These are phyloP conservation scores for Hyphopichia khmerensis DNA, from an alignment of 1,139 yeast genomes.

Conservation along the genomic window DNA sequence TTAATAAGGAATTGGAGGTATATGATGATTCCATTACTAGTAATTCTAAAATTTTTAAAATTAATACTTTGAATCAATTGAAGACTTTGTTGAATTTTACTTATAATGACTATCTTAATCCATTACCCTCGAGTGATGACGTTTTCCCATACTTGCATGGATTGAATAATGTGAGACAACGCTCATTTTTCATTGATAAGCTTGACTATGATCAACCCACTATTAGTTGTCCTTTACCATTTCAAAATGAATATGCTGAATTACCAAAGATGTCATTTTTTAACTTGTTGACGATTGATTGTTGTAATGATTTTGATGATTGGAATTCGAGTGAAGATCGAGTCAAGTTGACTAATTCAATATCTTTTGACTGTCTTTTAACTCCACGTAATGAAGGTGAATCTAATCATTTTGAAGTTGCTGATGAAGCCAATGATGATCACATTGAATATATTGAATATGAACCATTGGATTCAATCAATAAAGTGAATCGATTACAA, in stretches of 20 bases:
- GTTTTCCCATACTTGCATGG: slow-evolving; percentile 43
- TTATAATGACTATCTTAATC: slow-evolving; percentile 18
- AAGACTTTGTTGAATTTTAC: slow-evolving; percentile 24
- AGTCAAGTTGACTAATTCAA: slow-evolving; percentile 20
- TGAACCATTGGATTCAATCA: slow-evolving; percentile 12
- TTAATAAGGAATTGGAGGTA: background rate
- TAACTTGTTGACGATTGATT: slow-evolving; percentile 4
- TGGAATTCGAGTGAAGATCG: slow-evolving; percentile 3
- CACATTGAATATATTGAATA: slow-evolving; percentile 11
- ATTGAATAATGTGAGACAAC: slow-evolving; percentile 24
- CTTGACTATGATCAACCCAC: slow-evolving; percentile 7
- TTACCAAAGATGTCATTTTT: slow-evolving; percentile 5
- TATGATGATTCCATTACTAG: background rate
- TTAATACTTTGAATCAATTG: slow-evolving; percentile 14
- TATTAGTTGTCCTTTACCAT: slow-evolving; percentile 3
- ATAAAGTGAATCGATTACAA: slow-evolving; percentile 2
- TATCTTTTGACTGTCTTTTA: slow-evolving; percentile 20
- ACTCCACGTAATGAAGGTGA: slow-evolving; percentile 7
- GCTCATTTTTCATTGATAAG: slow-evolving; percentile 21
- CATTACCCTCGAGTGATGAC: slow-evolving; percentile 14
- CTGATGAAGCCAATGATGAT: slow-evolving; percentile 5
- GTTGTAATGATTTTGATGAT: slow-evolving; percentile 2
- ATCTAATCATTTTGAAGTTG: background rate
- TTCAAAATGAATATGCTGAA: background rate
- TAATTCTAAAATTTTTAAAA: slow-evolving; percentile 8